Percentiles rank a stretch among this genome's conserved stretches.
These are phyloP conservation scores for Candida saitoana DNA, from an alignment of 805 yeast genomes.

Conservation along the genomic window DNA sequence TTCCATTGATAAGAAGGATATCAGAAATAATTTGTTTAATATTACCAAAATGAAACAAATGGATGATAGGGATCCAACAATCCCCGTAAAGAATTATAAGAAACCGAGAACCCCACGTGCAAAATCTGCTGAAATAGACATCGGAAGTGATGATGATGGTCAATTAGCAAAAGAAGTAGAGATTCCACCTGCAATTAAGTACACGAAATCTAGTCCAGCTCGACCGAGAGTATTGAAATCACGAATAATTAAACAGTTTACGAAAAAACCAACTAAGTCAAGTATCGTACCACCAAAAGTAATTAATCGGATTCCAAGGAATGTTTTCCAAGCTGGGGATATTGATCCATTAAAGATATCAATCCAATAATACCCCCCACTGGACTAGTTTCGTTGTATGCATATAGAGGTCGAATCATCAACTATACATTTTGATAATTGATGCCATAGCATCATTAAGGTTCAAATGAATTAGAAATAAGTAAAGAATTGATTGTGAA, in stretches of 20 bases:
- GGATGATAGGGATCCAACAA: background rate
- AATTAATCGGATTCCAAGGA: background rate
- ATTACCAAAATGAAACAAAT: slow-evolving; percentile 1
- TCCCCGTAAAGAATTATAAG: no score
- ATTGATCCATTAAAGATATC: slow-evolving; percentile 3
- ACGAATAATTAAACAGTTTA: slow-evolving; percentile 2
- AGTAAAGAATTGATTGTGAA: slow-evolving; percentile 4
- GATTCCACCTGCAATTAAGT: background rate
- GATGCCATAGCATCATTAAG: slow-evolving; percentile 3
- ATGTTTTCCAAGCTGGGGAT: slow-evolving; percentile 1
- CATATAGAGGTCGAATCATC: slow-evolving; percentile 4
- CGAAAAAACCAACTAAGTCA: slow-evolving; percentile 1
- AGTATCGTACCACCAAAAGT: slow-evolving; percentile 1
- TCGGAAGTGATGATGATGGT: slow-evolving; percentile 3
- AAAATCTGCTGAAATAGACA: slow-evolving; percentile 1
- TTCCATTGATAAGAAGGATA: background rate
- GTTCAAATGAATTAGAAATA: slow-evolving; percentile 4
- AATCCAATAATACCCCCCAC: background rate
- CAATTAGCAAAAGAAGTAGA: slow-evolving; percentile 5
- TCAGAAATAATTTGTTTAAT: background rate
- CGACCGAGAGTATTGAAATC: slow-evolving; percentile 5
- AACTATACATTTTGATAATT: slow-evolving; percentile 1
- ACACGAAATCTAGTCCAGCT: slow-evolving; percentile 1
- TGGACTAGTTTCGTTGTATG: slow-evolving; percentile 1
- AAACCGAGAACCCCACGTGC: background rate